Percentiles rank a stretch among this genome's conserved stretches.
These are phyloP conservation scores for Geotrichum aggregatum DNA, from an alignment of 1,139 yeast genomes.

Conservation along the genomic window DNA sequence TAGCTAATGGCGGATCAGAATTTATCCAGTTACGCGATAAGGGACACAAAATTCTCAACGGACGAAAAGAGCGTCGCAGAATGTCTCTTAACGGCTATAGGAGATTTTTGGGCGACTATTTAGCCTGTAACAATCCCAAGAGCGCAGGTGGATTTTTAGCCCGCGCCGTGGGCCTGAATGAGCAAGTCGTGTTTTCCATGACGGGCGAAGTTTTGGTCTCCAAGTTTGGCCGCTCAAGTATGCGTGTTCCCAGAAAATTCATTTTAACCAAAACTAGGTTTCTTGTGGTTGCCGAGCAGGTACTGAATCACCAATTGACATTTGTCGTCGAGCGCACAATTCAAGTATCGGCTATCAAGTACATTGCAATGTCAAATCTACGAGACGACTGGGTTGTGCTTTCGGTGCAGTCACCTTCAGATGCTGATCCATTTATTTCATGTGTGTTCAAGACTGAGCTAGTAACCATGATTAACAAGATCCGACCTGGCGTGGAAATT, in stretches of 20 bases:
- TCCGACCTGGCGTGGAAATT: slow-evolving; percentile 57
- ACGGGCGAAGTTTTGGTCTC: slow-evolving; percentile 77
- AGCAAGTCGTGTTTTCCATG: slow-evolving; percentile 68
- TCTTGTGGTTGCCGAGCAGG: slow-evolving; percentile 65
- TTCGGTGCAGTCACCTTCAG: slow-evolving; percentile 44
- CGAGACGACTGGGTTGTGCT: slow-evolving; percentile 95
- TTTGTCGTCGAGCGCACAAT: slow-evolving; percentile 63
- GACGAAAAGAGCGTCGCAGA: slow-evolving; percentile 84
- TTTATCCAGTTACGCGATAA: slow-evolving; percentile 74
- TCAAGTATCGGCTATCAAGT: slow-evolving; percentile 56
- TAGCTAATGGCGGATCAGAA: slow-evolving; percentile 56
- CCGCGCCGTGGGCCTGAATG: slow-evolving; percentile 63
- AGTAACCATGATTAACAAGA: slow-evolving; percentile 64
- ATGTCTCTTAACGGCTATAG: slow-evolving; percentile 85
- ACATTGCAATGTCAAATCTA: slow-evolving; percentile 63
- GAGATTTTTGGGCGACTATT: slow-evolving; percentile 90
- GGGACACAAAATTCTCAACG: slow-evolving; percentile 65
- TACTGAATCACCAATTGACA: slow-evolving; percentile 68
- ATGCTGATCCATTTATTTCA: slow-evolving; percentile 81
- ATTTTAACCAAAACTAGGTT: slow-evolving; percentile 60
- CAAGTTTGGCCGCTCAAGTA: slow-evolving; percentile 90
- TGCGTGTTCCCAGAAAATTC: slow-evolving; percentile 67
- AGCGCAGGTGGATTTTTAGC: slow-evolving; percentile 65
- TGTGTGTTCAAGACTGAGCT: slow-evolving; percentile 87
- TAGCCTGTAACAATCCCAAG: slow-evolving; percentile 71